Evolutionary conservation across 768 basidiomycete species (phyloP), one percentile per base, ranked within the genome.

Genomic region (Suillus discolor): DNA sequence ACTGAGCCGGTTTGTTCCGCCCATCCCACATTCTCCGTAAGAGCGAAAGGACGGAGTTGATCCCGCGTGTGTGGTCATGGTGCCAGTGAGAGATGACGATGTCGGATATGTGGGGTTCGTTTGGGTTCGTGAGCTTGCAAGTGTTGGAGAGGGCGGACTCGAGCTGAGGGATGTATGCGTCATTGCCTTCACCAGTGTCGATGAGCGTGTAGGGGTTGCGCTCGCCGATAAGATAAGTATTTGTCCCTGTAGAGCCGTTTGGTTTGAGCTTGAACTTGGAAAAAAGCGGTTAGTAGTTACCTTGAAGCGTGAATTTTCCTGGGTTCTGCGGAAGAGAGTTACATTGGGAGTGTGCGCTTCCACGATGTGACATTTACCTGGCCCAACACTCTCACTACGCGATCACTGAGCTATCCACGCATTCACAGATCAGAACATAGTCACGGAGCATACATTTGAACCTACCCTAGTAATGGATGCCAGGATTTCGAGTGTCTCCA

Each of bases 11-110:
- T 15, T 79, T 71, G 65, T 85, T 82, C 4, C 83, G 78, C 71
- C 80, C 77, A 64, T 82, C 77, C 90, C 91, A 92, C n/a, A 90
- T 78, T 44, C 80, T 74, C 13, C 83, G 79, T 2, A 97, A 83
- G 49, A 94, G 85, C 6, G 72, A 68, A 1, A 98, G 83, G 0
- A 97, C 89, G 36, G 84, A 78, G 0, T 85, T 85, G 2, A 97
- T 80, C 6, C 96, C 97, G 8, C 85, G 85, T 68, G 89, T 82
- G 69, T 99, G 97, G 78, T 99, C 97, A 38, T 80, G 79, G 74
- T 99, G 97, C 84, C 89, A 89, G 76, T 99, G 97, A 0, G 95
- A 94, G 63, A 99, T 81, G 71, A 99, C 81, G 77, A 99, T 93
- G 73, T 98, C 95, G 13, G 93, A 93, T 59, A 98, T 78, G 59